A percentile compares a stretch with the other conserved stretches of the same genome.
Conservation (phyloP, 805 yeast species). For the Pichia thaimueangensis region DNA sequence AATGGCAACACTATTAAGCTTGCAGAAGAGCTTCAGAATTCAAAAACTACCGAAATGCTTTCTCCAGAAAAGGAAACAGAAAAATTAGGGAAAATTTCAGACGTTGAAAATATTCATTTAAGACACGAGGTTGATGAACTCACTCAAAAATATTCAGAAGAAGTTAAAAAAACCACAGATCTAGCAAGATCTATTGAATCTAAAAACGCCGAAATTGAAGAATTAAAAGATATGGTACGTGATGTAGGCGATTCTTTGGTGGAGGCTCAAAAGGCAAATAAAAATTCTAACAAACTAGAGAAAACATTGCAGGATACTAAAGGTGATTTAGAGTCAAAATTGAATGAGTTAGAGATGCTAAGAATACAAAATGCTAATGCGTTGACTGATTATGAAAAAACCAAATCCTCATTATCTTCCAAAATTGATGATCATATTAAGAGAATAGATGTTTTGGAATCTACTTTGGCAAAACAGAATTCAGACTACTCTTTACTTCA, state of each 20-base stretch:
- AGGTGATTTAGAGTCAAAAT: conserved; percentile 9
- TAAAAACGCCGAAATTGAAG: conserved; percentile 59
- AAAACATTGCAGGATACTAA: conserved; percentile 4
- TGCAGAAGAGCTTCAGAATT: neutral
- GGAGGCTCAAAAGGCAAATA: conserved; percentile 41
- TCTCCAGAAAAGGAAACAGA: neutral
- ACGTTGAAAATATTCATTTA: conserved; percentile 21
- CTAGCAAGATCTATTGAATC: conserved; percentile 29
- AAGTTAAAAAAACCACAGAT: conserved; percentile 11
- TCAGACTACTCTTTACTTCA: conserved; percentile 18
- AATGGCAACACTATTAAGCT: conserved; percentile 9
- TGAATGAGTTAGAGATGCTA: conserved; percentile 25
- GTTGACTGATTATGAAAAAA: conserved; percentile 30
- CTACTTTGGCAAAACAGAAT: conserved; percentile 13
- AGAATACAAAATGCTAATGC: conserved; percentile 33
- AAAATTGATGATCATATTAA: conserved; percentile 17
- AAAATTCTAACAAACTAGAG: conserved; percentile 4
- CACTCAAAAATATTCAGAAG: conserved; percentile 8
- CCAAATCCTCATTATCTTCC: conserved; percentile 22
- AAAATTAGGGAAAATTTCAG: neutral
- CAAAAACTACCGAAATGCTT: neutral
- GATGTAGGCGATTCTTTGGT: conserved; percentile 78
- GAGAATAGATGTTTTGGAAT: conserved; percentile 18
- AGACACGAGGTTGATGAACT: conserved; percentile 22
- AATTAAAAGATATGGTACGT: conserved; percentile 66